Percentiles rank a stretch among this genome's conserved stretches.
Evolutionary conservation across 2,329 filamentous ascomycete genomes (phyloP).

Genomic region (Pyrenophora graminea): DNA sequence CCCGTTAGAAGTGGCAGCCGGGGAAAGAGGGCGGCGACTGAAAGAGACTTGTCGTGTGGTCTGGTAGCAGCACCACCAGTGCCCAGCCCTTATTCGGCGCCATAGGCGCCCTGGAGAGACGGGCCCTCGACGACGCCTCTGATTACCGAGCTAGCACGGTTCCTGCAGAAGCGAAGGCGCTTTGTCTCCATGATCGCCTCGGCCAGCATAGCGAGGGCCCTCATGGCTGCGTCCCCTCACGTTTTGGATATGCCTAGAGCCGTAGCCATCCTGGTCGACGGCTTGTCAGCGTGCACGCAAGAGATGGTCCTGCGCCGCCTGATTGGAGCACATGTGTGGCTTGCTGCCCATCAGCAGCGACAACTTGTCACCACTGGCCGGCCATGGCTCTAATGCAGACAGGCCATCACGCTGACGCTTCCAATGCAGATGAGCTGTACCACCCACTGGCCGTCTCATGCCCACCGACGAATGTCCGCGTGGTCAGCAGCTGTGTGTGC

Average conservation of each 20-base stretch:
- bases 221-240: constrained; percentile 11
- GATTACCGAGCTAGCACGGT: constrained; percentile 14
- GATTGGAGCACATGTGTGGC: constrained; percentile 15
- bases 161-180: constrained; percentile 23
- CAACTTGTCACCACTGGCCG: neutral
- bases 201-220: constrained; percentile 1
- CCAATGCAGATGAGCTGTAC: no score
- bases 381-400: no score
- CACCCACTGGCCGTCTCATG: constrained; percentile 4
- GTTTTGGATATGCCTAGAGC: constrained; percentile 9
- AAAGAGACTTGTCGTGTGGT: constrained; percentile 8
- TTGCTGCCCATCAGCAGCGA: constrained; percentile 17
- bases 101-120: constrained; percentile 18
- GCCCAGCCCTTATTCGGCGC: constrained; percentile 15
- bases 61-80: neutral
- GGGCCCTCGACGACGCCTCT: constrained; percentile 13
- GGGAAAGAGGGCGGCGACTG: constrained; percentile 2
- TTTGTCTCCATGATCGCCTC: constrained; percentile 21
- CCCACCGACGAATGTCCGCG: constrained; percentile 6
- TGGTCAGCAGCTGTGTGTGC: constrained; percentile 3
- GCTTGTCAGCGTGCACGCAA: constrained; percentile 7
- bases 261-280: constrained; percentile 5
- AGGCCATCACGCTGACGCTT: no score
- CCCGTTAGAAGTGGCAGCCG: constrained; percentile 15
- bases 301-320: neutral